Percentiles rank a stretch among this genome's conserved stretches.
Evolutionary conservation across 371 early-diverging fungal genomes (phyloP).

Genomic region (Entomophthora muscae): DNA sequence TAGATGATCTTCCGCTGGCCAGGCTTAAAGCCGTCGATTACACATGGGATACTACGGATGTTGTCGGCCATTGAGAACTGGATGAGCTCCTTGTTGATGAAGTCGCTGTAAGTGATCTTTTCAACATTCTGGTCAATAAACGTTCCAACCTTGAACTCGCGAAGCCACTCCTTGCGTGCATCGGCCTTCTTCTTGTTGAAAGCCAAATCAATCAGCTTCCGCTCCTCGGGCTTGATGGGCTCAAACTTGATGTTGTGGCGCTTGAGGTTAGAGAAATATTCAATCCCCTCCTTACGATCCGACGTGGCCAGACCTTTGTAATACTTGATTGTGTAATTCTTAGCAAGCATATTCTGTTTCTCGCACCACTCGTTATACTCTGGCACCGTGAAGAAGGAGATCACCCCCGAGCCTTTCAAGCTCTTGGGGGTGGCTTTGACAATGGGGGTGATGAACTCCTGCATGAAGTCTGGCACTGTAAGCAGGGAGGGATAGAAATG

Average conservation of each 20-base stretch:
- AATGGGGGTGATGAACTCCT: conserved; percentile 99
- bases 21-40: conserved; percentile 98
- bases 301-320: conserved; percentile 45
- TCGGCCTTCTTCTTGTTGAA: conserved; percentile 96
- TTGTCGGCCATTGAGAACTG: conserved; percentile 97
- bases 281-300: conserved; percentile 78
- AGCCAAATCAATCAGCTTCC: conserved; percentile 87
- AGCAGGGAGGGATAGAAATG: conserved; percentile 93
- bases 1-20: conserved; percentile 97
- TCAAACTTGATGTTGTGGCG: conserved; percentile 82
- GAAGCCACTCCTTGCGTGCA: conserved; percentile 95
- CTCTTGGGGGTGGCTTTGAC: conserved; percentile 50
- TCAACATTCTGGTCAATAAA: conserved; percentile 76
- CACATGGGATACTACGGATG: conserved; percentile 92
- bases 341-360: conserved; percentile 22
- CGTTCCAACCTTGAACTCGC: conserved; percentile 76
- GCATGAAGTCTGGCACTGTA: conserved; percentile 86
- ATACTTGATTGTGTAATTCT: not conserved
- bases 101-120: conserved; percentile 78
- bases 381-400: conserved; percentile 89
- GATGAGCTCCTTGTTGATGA: conserved; percentile 97
- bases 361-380: conserved; percentile 92
- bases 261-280: conserved; percentile 78
- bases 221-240: conserved; percentile 41
- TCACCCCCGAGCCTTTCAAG: conserved; percentile 31